These are phyloP conservation scores for Ophiocordyceps camponoti-floridani DNA, from an alignment of 2,329 filamentous ascomycete species.

Conservation along the genomic window DNA sequence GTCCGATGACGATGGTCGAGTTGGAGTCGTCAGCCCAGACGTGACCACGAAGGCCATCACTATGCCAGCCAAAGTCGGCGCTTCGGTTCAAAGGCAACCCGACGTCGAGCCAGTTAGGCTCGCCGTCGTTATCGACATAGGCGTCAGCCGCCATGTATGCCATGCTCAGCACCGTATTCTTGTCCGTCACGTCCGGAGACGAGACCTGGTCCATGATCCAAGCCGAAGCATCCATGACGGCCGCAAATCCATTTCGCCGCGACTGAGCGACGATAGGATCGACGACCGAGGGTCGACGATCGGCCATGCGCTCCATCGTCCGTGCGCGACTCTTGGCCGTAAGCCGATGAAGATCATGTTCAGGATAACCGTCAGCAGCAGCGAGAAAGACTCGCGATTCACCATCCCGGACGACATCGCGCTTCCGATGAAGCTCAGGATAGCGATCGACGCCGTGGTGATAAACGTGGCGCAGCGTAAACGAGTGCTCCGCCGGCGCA, in stretches of 20 bases:
- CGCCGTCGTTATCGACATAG: conserved; percentile 56
- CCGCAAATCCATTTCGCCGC: conserved; percentile 47
- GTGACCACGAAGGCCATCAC: conserved; percentile 77
- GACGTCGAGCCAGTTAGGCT: conserved; percentile 71
- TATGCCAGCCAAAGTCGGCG: conserved; percentile 81
- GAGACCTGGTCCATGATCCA: conserved; percentile 70
- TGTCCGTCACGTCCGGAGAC: conserved; percentile 71
- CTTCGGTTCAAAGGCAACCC: conserved; percentile 68
- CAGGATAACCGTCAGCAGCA: conserved; percentile 36
- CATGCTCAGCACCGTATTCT: conserved; percentile 64
- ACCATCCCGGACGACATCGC: conserved; percentile 46
- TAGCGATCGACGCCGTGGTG: conserved; percentile 75
- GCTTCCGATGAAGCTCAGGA: conserved; percentile 57
- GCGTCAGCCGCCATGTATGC: conserved; percentile 82
- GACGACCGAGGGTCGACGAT: conserved; percentile 59
- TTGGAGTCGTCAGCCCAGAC: conserved; percentile 80
- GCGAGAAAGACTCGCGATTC: conserved; percentile 36
- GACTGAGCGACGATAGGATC: conserved; percentile 63
- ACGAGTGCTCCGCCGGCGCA: conserved; percentile 34
- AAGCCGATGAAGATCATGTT: conserved; percentile 33
- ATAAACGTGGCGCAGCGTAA: conserved; percentile 73
- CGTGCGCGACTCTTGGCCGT: conserved; percentile 44
- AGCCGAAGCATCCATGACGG: conserved; percentile 50
- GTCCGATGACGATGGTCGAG: conserved; percentile 70
- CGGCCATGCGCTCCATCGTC: conserved; percentile 64